Base-by-base conservation (phyloP, 768 basidiomycete species). In the Strobilomyces confusus region DNA sequence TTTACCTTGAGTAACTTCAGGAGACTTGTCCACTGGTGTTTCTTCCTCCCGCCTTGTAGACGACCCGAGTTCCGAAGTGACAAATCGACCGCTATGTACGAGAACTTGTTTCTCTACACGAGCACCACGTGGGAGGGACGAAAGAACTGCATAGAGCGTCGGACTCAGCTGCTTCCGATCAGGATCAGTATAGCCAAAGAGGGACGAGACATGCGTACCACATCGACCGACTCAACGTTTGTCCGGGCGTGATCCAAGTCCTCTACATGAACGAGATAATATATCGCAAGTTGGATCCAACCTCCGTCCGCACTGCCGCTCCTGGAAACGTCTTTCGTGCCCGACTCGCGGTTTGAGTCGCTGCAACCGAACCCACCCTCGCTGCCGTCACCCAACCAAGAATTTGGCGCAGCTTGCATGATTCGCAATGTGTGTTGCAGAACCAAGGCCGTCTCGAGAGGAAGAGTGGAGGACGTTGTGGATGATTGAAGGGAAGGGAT, bases 341-440 rank as follows among this genome's bases (percentile, higher is more conserved):
- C 37, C 1, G 30, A 32, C 4, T 33, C 42, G 4, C 34, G 34
- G 36, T 15, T 42, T 19, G 51, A 54, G 49, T 69, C 63, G 33
- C 55, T 60, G 43, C 47, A 17, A 33, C 59, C 58, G 20, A 68
- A 68, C 2, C 67, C 67, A 20, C 67, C 68, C 1, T 62, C 61
- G 29, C 57, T 64, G 2, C 57, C 68, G 25, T 67, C 57, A 9
- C 66, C 64, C 12, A 59, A 34, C 70, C 80, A 34, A 30, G 73
- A 76, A 58, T 76, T 72, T 23, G 95, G 69, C 0, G 86, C 86
- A 5, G 76, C 70, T 0, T 69, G 58, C 48, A 79, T 69, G 26
- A 98, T 79, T 42, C 91, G 81, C 9, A 75, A 67, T 2, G 85
- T 84, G 65, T 99, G 97, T 62, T 98, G 95, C 38, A 84, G 77